Conservation (phyloP, 257 asterid species). For the Echites panduratus region DNA sequence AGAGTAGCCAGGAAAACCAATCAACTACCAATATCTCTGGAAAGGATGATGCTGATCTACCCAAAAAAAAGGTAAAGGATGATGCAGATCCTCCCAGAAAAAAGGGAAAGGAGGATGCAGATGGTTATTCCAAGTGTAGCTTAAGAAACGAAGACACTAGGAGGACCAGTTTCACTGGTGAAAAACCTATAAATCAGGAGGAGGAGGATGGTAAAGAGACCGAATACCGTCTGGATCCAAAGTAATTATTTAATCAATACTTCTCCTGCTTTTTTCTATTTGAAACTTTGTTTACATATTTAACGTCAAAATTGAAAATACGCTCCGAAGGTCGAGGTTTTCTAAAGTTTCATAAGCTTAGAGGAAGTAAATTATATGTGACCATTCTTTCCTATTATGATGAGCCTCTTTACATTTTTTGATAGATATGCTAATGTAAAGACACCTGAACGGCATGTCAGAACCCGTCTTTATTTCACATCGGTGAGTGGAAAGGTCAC, state of each 20-base stretch:
- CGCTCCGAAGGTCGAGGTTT: not conserved
- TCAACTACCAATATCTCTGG: conserved; percentile 28
- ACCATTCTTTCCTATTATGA: not conserved
- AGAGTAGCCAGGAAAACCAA: conserved; percentile 50
- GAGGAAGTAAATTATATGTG: conserved; percentile 5
- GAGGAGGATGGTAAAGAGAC: conserved; percentile 89
- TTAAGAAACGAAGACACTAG: conserved; percentile 50
- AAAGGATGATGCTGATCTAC: conserved; percentile 52
- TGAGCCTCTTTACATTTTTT: conserved; percentile 18
- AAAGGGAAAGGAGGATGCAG: conserved; percentile 54
- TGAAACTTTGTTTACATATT: not conserved
- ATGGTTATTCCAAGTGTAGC: conserved; percentile 38
- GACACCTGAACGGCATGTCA: conserved; percentile 88
- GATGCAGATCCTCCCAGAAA: conserved; percentile 34
- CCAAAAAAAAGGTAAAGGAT: conserved; percentile 35
- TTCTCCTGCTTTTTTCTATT: not conserved
- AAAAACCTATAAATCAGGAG: conserved; percentile 72
- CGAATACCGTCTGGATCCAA: conserved; percentile 91
- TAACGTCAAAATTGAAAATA: not conserved
- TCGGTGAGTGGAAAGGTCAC: conserved; percentile 51
- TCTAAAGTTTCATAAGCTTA: conserved; percentile 1
- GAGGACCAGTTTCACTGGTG: conserved; percentile 81
- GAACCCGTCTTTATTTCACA: conserved; percentile 88
- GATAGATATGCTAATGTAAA: conserved; percentile 78
- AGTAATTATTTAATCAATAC: conserved; percentile 32